Evolutionary conservation across 2,329 filamentous ascomycete genomes (phyloP), one percentile per base, ranked within the genome.

Genomic region (Fusarium caatingaense): DNA sequence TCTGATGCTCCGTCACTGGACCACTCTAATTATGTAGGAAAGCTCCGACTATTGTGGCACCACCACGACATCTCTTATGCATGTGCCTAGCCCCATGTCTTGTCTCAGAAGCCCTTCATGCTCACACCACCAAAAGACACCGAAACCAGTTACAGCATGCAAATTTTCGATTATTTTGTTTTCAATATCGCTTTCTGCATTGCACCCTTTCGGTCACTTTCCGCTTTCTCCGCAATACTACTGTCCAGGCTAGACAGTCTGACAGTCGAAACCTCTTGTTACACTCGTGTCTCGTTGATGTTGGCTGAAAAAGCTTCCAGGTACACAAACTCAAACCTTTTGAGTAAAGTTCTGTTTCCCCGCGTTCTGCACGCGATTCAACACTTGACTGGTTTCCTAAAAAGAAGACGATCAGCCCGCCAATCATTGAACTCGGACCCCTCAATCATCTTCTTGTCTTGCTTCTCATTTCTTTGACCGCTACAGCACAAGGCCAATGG

Each of bases 1-100:
- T 20, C 49, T 40, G 15, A 15, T 25, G 20, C 46, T 49, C 12
- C 6, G 15, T 16, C 25, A 50, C 30, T 66, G 34, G 32, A 45
- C 32, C 41, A 13, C 15, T 44, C 12, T 25, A 34, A 28, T 40
- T 57, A 12, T 37, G 34, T 37, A 27, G 49, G 23, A 53, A 42
- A 53, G 23, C 66, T 44, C 67, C 62, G 49, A 48, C 55, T 64
- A 49, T 56, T 18, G 48, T 71, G 64, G 60, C 64, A 54, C 68
- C 68, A 71, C 59, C 21, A 40, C 34, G 16, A 37, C 15, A n/a
- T 25, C 41, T 54, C 56, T 51, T 67, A 44, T 57, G 62, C 41
- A 45, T 50, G 42, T 49, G 42, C 34, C 34, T n/a, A 11, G 34
- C n/a, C 69, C 44, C 48, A 63, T 47, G 61, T 61, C 60, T 69